Percentiles rank a stretch among this genome's conserved stretches.
These are phyloP conservation scores for Fusarium dlaminii DNA, from an alignment of 2,329 filamentous ascomycete genomes.

Conservation along the genomic window DNA sequence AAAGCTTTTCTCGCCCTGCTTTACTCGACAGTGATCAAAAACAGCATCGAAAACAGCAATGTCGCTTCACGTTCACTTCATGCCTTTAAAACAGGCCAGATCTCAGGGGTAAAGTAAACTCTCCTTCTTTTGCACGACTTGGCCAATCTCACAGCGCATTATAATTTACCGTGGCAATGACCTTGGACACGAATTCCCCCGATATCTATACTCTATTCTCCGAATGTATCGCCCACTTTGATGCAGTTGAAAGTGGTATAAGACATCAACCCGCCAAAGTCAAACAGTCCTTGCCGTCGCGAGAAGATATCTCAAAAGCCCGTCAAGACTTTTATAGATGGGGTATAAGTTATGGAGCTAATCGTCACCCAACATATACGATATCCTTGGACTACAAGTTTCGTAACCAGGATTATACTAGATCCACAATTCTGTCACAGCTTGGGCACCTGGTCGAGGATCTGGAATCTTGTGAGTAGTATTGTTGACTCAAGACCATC, in stretches of 20 bases:
- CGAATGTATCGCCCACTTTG: slow-evolving; percentile 7
- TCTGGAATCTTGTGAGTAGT: slow-evolving; percentile 13
- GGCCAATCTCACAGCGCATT: neutral
- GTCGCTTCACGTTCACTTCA: neutral
- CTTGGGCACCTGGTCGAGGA: slow-evolving; percentile 16
- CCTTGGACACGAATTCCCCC: neutral
- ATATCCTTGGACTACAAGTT: slow-evolving; percentile 32
- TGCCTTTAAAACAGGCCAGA: neutral
- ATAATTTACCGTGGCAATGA: neutral
- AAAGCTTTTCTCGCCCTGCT: slow-evolving; percentile 2
- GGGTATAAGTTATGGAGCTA: slow-evolving; percentile 15
- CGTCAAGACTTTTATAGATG: slow-evolving; percentile 17
- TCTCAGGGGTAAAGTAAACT: neutral
- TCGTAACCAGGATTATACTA: slow-evolving; percentile 10
- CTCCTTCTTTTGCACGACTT: neutral
- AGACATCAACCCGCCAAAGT: neutral
- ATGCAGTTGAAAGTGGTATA: neutral
- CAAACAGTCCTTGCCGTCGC: neutral
- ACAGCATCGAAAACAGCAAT: neutral
- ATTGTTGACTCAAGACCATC: neutral
- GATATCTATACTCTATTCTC: slow-evolving; percentile 13
- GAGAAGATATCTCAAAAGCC: neutral
- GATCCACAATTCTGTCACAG: neutral
- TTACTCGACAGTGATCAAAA: neutral
- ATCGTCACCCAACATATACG: neutral